Evolutionary conservation across 2,329 filamentous ascomycete species (phyloP).

Genomic region (Clonostachys rhizophaga): DNA sequence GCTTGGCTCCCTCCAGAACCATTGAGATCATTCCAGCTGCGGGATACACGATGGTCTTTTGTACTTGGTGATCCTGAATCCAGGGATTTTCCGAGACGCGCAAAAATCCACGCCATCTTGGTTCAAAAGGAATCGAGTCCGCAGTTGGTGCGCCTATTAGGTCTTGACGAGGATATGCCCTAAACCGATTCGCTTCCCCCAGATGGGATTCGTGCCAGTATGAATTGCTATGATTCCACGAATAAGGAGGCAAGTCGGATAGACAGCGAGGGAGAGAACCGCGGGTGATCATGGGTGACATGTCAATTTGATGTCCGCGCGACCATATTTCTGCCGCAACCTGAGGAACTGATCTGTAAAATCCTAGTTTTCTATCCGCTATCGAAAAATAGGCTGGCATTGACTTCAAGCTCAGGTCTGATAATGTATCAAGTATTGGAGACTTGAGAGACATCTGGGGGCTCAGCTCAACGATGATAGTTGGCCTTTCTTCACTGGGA

Average conservation of each 20-base stretch:
- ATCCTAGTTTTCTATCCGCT: conserved; percentile 14
- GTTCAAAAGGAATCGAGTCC: conserved; percentile 37
- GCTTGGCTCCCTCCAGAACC: conserved; percentile 39
- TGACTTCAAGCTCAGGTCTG: conserved; percentile 1
- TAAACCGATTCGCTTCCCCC: conserved; percentile 34
- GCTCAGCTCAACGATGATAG: conserved; percentile 34
- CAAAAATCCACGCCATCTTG: conserved; percentile 44
- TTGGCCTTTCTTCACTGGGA: conserved; percentile 16
- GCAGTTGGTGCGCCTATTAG: conserved; percentile 41
- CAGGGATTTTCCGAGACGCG: conserved; percentile 44
- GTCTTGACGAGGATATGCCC: conserved; percentile 40
- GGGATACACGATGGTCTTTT: conserved; percentile 44
- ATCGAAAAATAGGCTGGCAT: conserved; percentile 14
- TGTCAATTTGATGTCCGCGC: conserved; percentile 20
- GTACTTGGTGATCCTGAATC: conserved; percentile 46
- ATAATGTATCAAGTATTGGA: conserved; percentile 27
- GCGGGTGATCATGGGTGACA: conserved; percentile 19
- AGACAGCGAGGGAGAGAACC: conserved; percentile 23
- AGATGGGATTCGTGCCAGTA: conserved; percentile 51
- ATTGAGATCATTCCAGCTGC: conserved; percentile 44
- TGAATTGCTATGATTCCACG: conserved; percentile 46
- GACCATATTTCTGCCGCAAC: conserved; percentile 29
- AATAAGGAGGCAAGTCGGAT: conserved; percentile 42
- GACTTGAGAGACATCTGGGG: conserved; percentile 28
- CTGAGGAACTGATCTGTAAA: conserved; percentile 11